Percentiles rank a stretch among this genome's conserved stretches.
These are phyloP conservation scores for Pythium folliculosum DNA, from an alignment of 352 stramenopile species.

Conservation along the genomic window DNA sequence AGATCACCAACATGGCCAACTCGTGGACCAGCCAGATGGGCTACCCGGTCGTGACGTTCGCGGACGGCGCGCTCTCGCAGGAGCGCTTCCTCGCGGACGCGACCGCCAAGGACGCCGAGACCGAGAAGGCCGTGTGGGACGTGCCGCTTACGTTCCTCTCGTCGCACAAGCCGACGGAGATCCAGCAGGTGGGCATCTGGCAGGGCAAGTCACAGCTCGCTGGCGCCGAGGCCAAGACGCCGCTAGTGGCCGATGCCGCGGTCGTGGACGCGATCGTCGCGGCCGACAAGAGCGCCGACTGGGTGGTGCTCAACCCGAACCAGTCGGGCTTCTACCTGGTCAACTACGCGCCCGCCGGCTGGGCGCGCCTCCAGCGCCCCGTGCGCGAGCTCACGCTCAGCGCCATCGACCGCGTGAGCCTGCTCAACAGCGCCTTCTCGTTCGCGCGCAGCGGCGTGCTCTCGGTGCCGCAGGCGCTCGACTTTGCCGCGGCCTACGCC, in stretches of 20 bases:
- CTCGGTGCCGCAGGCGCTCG: constrained; percentile 52
- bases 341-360: constrained; percentile 88
- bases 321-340: constrained; percentile 96
- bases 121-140: constrained; percentile 66
- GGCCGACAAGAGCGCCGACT: constrained; percentile 45
- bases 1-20: constrained; percentile 91
- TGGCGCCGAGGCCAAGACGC: constrained; percentile 16
- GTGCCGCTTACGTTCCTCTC: constrained; percentile 82
- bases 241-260: constrained; percentile 55
- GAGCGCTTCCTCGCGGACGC: constrained; percentile 93
- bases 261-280: constrained; percentile 55
- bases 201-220: constrained; percentile 31
- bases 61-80: constrained; percentile 79
- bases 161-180: constrained; percentile 42
- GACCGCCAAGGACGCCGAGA: constrained; percentile 56
- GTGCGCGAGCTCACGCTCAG: constrained; percentile 59
- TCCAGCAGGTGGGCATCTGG: constrained; percentile 72
- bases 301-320: constrained; percentile 96
- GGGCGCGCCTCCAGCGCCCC: constrained; percentile 73
- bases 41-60: constrained; percentile 90
- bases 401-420: constrained; percentile 90
- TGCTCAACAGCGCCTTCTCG: constrained; percentile 94
- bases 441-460: constrained; percentile 79
- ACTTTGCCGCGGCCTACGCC: constrained; percentile 66
- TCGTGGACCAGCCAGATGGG: constrained; percentile 95